These are phyloP conservation scores for Malus orientalis DNA, from an alignment of 306 rosid species.

Conservation along the genomic window DNA sequence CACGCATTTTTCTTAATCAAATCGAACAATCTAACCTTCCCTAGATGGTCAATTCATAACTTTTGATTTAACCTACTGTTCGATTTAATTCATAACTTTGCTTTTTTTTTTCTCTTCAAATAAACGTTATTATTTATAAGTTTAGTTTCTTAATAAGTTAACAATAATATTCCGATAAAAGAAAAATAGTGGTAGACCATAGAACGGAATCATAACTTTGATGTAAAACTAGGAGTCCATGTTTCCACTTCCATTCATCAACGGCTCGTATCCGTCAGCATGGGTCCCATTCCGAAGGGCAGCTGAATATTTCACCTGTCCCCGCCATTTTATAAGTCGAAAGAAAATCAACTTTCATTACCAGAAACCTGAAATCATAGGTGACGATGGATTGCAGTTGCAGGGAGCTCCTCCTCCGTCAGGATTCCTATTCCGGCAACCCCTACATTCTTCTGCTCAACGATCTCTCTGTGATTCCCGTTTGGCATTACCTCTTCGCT, in stretches of 20 bases:
- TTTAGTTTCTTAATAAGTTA: too few relatives aligned
- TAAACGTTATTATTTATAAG: too few relatives aligned
- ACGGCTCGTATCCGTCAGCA: neutral
- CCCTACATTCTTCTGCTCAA: constrained; percentile 41
- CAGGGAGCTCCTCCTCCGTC: neutral
- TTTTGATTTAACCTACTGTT: too few relatives aligned
- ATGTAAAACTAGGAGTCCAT: too few relatives aligned
- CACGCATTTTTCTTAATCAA: too few relatives aligned
- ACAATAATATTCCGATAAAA: too few relatives aligned
- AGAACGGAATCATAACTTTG: too few relatives aligned
- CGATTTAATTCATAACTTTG: too few relatives aligned
- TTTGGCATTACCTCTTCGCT: constrained; percentile 35
- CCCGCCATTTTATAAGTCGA: neutral
- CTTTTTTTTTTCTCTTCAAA: rapidly evolving
- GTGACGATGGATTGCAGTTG: neutral
- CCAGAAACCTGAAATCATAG: neutral
- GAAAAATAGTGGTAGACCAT: too few relatives aligned
- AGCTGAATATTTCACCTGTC: neutral
- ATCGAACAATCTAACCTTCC: too few relatives aligned
- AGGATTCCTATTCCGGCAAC: neutral
- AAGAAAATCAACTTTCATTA: neutral
- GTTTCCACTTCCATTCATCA: too few relatives aligned
- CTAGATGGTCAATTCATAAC: too few relatives aligned
- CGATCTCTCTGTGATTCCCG: constrained; percentile 44
- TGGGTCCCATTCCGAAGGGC: neutral